A percentile compares a stretch with the other conserved stretches of the same genome.
These are phyloP conservation scores for Trichomonas gallinae DNA, from an alignment of 208 protist genomes.

Conservation along the genomic window DNA sequence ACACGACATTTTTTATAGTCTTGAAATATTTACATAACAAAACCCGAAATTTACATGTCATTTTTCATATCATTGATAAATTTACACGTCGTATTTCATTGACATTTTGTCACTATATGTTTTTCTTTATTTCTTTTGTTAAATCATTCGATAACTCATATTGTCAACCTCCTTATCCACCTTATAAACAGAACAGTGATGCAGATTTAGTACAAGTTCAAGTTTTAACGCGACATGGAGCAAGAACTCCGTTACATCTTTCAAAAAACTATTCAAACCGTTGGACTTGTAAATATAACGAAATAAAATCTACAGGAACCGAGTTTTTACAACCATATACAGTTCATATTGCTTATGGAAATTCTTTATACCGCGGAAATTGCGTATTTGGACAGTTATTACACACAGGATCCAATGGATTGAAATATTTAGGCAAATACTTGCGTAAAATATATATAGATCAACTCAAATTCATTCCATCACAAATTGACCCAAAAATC, in stretches of 20 bases:
- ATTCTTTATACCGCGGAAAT: background rate
- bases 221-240: background rate
- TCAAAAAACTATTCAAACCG: background rate
- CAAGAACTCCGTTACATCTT: background rate
- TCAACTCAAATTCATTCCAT: background rate
- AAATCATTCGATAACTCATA: background rate
- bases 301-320: background rate
- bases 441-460: background rate
- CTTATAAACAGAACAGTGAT: background rate
- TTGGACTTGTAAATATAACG: background rate
- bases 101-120: too few relatives aligned
- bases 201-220: background rate
- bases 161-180: background rate
- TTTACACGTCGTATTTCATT: background rate
- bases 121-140: background rate
- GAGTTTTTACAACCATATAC: background rate
- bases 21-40: too few relatives aligned
- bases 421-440: background rate
- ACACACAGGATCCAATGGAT: background rate
- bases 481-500: background rate
- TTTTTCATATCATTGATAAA: too few relatives aligned
- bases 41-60: too few relatives aligned
- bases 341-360: background rate
- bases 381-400: background rate
- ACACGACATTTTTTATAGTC: too few relatives aligned